Base-by-base conservation (phyloP, 2,329 filamentous ascomycete genomes). In the Talaromyces albobiverticillius region DNA sequence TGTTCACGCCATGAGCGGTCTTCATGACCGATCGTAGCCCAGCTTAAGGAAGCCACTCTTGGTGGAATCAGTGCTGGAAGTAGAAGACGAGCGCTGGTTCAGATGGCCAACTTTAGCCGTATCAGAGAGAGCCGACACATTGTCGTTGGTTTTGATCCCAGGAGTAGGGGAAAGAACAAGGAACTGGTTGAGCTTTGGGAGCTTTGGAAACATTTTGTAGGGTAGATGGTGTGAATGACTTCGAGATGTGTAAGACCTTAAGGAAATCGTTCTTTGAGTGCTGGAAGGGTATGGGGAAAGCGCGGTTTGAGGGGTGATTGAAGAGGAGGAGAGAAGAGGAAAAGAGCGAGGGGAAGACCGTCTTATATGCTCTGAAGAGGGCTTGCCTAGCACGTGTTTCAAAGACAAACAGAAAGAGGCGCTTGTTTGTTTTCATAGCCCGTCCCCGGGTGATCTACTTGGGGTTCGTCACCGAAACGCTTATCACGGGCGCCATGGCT, bases 121-220 rank as follows among this genome's bases (percentile, higher is more conserved):
- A 22, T 49, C 50, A 18, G 54, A 36, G 31, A 26, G 13, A n/a
- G 54, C 20, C 14, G 38, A 20, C 29, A 46, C 38, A 34, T 41
- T 48, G 31, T 40, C 40, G 13, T 20, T 11, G 20, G 49, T 49
- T 13, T 56, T 52, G 50, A 22, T 16, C 3, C 51, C 49, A 23
- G 46, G n/a, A 4, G 36, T 32, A 29, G 54, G 54, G 2, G 54
- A 43, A n/a, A 56, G 54, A 16, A 53, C 54, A 38, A 56, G 38
- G 25, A 56, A 56, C 23, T 53, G 29, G 50, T 34, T 53, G 23
- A 56, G 54, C 45, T 56, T 56, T 43, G 49, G 49, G 2, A 56
- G 51, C 32, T 45, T 41, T 29, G 54, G 53, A 20, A 55, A 51
- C 53, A 55, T 55, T 11, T 41, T 55, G 53, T 34, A 14, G 48